Conservation (phyloP, 2,329 filamentous ascomycete genomes). For the Akanthomyces lecanii region DNA sequence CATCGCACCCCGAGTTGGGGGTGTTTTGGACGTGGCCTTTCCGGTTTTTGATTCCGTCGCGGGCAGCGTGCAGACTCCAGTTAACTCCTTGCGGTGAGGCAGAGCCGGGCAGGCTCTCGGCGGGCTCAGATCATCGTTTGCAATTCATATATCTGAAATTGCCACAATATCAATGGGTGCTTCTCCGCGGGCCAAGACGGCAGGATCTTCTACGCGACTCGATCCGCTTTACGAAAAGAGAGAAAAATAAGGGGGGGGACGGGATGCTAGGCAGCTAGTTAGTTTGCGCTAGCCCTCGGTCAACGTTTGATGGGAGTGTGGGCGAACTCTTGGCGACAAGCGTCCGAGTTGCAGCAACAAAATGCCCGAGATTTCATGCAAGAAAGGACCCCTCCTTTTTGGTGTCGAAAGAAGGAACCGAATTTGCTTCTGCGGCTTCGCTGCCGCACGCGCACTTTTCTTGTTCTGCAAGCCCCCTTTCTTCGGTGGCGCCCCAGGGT, state of each 20-base stretch:
- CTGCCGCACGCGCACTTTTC: background rate
- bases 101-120: background rate
- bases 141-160: background rate
- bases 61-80: background rate
- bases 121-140: background rate
- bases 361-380: background rate
- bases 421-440: constrained; percentile 12
- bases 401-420: background rate
- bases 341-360: background rate
- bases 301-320: too few relatives aligned
- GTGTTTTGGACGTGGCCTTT: background rate
- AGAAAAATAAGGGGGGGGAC: too few relatives aligned
- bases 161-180: background rate
- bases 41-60: background rate
- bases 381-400: background rate
- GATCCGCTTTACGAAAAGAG: too few relatives aligned
- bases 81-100: background rate
- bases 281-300: too few relatives aligned
- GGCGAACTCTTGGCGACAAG: too few relatives aligned
- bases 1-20: background rate
- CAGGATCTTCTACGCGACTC: background rate
- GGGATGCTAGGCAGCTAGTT: too few relatives aligned
- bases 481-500: background rate
- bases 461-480: background rate
- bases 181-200: background rate